Base-by-base conservation (phyloP, 2,329 filamentous ascomycete genomes). In the Cordyceps fumosorosea region DNA sequence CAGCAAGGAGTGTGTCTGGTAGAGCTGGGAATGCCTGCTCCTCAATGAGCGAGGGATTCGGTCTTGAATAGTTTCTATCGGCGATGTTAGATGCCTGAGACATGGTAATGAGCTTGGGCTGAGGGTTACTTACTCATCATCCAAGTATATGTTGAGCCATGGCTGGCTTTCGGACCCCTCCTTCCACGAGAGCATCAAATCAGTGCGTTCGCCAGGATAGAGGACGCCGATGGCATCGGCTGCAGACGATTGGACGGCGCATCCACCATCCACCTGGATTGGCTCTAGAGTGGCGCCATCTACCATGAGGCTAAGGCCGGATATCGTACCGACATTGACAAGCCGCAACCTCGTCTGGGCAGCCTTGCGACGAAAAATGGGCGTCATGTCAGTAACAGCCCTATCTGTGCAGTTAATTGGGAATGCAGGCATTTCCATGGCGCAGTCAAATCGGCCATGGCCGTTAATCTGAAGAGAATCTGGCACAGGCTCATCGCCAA, bases 401-500 rank as follows among this genome's bases (percentile, higher is more conserved):
- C 51, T 58, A 14, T 64, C 45, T 8, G 58, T 64, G 63, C 69
- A 70, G 42, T 63, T 55, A 10, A 72, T 51, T 0, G 69, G 70
- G 3, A 66, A 61, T 0, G 69, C 68, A 8, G 69, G 69, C 29
- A 69, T 66, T 1, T 67, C 69, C 69, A 69, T 67, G 20, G 71
- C 69, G 56, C 71, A 73, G 56, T 73, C 64, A 56, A 69, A 74
- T 26, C 68, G 65, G 1, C 70, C 70, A 1, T 62, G 65, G 22
- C 75, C 74, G 65, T 77, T 77, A 44, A 77, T 67, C 3, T 76
- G 73, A 3, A 72, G 53, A 1, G 72, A 73, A 16, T 69, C 67
- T 0, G 72, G 72, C 1, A 72, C 70, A 1, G 70, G 71, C 2
- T 77, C 75, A 73, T 77, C 82, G 7, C 80, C 75, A 1, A 80